Conservation (phyloP, 129 eudicot genomes). For the Pseudognaphalium luteoalbum region DNA sequence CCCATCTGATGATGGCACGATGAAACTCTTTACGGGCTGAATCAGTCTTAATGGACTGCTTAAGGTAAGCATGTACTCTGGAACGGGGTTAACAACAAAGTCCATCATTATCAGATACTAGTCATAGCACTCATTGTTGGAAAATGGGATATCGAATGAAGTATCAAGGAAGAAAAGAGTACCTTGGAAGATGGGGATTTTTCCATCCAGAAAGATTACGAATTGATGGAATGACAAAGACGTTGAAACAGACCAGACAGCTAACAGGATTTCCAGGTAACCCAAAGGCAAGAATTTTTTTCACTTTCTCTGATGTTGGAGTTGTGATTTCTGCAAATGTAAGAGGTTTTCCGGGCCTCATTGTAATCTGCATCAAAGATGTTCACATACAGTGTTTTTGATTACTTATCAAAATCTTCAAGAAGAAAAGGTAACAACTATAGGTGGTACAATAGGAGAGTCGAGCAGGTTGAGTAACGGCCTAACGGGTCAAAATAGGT, state of each 20-base stretch:
- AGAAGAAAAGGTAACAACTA: not conserved
- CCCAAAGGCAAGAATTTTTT: conserved; percentile 78
- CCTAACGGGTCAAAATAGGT: not conserved
- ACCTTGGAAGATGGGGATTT: conserved; percentile 81
- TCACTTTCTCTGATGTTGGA: conserved; percentile 38
- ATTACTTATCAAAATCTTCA: conserved; percentile 17
- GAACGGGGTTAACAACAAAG: conserved; percentile 9
- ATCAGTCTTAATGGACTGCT: conserved; percentile 68
- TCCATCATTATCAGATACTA: conserved; percentile 15
- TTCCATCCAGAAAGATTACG: conserved; percentile 87
- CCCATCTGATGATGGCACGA: conserved; percentile 81
- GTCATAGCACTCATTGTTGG: not conserved
- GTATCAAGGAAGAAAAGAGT: conserved; percentile 17
- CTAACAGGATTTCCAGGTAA: conserved; percentile 98
- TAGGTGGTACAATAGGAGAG: not conserved
- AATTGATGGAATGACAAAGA: conserved; percentile 82
- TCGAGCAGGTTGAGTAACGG: not conserved
- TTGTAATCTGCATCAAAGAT: conserved; percentile 48
- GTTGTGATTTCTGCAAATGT: conserved; percentile 84
- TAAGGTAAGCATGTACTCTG: conserved; percentile 80
- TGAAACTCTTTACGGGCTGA: conserved; percentile 65
- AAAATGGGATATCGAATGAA: conserved; percentile 22
- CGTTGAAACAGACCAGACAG: conserved; percentile 89
- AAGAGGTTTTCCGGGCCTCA: conserved; percentile 96
- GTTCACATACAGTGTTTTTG: conserved; percentile 6